Percentiles rank a stretch among this genome's conserved stretches.
Conservation (phyloP, 495 filamentous ascomycete genomes). For the Oleoguttula mirabilis region DNA sequence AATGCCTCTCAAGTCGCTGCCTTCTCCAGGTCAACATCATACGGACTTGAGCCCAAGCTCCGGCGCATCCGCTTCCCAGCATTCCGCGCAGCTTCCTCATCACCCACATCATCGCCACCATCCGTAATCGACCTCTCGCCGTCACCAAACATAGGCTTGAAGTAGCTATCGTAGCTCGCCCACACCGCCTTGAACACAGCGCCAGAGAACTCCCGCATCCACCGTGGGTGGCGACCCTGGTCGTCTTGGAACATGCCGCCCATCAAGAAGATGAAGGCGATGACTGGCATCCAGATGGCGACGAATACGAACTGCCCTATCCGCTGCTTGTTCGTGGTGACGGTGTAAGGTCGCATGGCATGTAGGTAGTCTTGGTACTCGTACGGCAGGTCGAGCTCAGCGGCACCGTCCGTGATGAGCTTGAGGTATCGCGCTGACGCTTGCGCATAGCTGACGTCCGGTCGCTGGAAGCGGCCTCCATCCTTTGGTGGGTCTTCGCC, state of each 20-base stretch:
- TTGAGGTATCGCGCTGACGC: conserved; percentile 71
- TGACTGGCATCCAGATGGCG: conserved; percentile 45
- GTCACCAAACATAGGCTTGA: conserved; percentile 63
- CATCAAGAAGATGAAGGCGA: conserved; percentile 41
- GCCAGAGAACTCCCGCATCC: conserved; percentile 43
- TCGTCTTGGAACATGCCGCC: conserved; percentile 42
- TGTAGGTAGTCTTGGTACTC: conserved; percentile 62
- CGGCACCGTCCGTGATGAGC: conserved; percentile 62
- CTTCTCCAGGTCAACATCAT: no score
- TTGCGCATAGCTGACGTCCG: conserved; percentile 59
- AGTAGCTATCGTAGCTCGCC: conserved; percentile 60
- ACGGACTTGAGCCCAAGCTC: no score
- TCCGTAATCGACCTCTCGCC: conserved; percentile 61
- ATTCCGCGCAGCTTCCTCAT: conserved; percentile 1
- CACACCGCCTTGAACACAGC: conserved; percentile 48
- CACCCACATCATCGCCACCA: conserved; percentile 11
- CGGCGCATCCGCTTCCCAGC: no score
- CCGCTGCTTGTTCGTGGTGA: conserved; percentile 53
- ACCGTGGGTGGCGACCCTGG: conserved; percentile 52
- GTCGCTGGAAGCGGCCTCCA: conserved; percentile 36
- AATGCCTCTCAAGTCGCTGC: no score
- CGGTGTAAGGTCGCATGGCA: conserved; percentile 51
- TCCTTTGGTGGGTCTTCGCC: conserved; percentile 25
- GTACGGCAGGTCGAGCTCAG: conserved; percentile 60
- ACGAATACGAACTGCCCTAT: conserved; percentile 52